These are phyloP conservation scores for Ceratobasidium sp. DNA, from an alignment of 1,284 basidiomycete species.

Conservation along the genomic window DNA sequence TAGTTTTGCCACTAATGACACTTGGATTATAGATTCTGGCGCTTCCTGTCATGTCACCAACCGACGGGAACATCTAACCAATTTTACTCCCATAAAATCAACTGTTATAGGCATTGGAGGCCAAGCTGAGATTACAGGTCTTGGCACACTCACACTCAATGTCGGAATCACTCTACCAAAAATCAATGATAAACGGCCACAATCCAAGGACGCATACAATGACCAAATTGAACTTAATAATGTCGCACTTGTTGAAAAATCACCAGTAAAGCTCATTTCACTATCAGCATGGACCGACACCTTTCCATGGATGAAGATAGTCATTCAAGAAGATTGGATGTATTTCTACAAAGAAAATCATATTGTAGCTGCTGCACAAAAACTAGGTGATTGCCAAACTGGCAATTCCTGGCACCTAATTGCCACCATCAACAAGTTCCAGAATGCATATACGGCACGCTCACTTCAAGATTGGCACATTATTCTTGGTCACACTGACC, in stretches of 20 bases:
- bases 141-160: neutral
- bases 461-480: too few relatives aligned
- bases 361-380: neutral
- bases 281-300: too few relatives aligned
- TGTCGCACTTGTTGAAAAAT: neutral
- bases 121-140: neutral
- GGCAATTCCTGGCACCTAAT: conserved; percentile 20
- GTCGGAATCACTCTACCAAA: neutral
- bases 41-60: conserved; percentile 11
- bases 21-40: neutral
- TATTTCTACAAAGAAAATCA: neutral
- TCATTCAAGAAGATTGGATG: neutral
- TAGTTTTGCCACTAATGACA: neutral
- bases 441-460: too few relatives aligned
- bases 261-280: neutral
- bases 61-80: too few relatives aligned
- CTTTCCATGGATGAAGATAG: too few relatives aligned
- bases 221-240: too few relatives aligned
- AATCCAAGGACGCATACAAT: too few relatives aligned
- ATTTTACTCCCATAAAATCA: neutral
- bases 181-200: too few relatives aligned
- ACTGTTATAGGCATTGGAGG: neutral
- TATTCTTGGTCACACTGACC: conserved; percentile 7
- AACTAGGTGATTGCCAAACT: neutral
- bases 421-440: too few relatives aligned